Base-by-base conservation (phyloP, 176 grass and related monocot species). In the Avena insularis region DNA sequence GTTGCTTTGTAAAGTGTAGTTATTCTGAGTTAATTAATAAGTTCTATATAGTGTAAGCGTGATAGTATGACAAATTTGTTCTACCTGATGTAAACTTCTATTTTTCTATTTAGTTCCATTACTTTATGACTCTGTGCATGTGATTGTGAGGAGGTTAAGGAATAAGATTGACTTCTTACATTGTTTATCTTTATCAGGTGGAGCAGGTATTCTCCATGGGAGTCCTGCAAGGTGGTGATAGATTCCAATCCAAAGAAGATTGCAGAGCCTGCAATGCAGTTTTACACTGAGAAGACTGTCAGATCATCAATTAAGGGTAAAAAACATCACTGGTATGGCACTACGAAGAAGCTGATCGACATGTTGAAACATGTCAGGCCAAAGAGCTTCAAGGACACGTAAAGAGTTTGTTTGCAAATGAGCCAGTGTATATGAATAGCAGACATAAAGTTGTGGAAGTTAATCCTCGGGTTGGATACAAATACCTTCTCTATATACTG, bases 341-440 rank as follows among this genome's bases (percentile, higher is more conserved):
- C 82, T 86, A 94, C 47, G 84, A 88, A 47, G 83, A 91, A 71
- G 92, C 90, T 13, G 92, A 91, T 83, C 90, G 79, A 29, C 84
- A 94, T 79, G 86, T 94, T 82, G 90, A 87, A 47, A 76, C 71
- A 45, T 94, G 77, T 27, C 92, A 92, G 57, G 90, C 92, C 25
- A 94, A 94, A 59, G 92, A 94, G 67, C 88, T 94, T 33, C 78
- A 79, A 50, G 84, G 90, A 49, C 87, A 94, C 75, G 85, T 94
- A 4, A 77, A 90, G 81, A 86, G 76, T 48, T 82, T 92, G 63
- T 84, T 94, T 38, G 81, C 87, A 31, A 94, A 94, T 54, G 87
- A 89, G n/a, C 90, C 92, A 12, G 90, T 90, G 58, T 50, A 67
- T 50, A 90, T 90, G 80, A 35, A 35, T 35, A 35, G 33, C 33